Evolutionary conservation across 345 rosid genomes (phyloP), one percentile per base, ranked within the genome.

Genomic region (Aquilaria malaccensis): DNA sequence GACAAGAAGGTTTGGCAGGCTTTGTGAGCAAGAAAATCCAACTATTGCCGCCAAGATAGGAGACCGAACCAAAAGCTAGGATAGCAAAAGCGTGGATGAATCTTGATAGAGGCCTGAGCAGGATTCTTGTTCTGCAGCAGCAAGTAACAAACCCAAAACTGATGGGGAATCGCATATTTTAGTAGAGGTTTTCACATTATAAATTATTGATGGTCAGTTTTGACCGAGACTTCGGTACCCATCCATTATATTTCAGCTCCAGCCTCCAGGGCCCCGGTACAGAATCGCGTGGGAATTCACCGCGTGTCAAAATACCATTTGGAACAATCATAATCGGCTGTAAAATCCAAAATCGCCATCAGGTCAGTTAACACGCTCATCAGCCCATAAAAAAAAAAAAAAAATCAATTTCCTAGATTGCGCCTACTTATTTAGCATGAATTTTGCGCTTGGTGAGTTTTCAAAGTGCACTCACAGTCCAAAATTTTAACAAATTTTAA

Each of bases 401-500:
- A 55, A 52, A 60, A 12, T 2, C 1, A 0, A 1, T 6, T 52
- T 33, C 57, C 65, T 47, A 41, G 64, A 67, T 71, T 85, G 78
- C 72, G 85, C 22, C 22, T 22, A 22, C 22, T 22, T 22, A 0
- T 22, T 83, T 87, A 75, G 64, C 80, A 85, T 76, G 83, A 74
- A 68, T 77, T 67, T 33, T 70, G 77, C 81, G 78, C 77, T 72
- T 76, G 70, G 51, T 65, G 68, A 67, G 61, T 49, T 68, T 75
- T 67, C 73, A 59, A 56, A 13, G 51, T 62, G 14, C 33, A 37
- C 22, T 62, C 50, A 60, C 55, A 41, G 55, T 14, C 7, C 48
- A 48, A 37, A 56, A 14, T 12, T 3, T 46, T 13, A 9, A 14
- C 65, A 52, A 41, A 13, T 29, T 59, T 47, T 9, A 13, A 33